Evolutionary conservation across 345 rosid species (phyloP), one percentile per base, ranked within the genome.

Genomic region (Rhodomyrtus tomentosa): DNA sequence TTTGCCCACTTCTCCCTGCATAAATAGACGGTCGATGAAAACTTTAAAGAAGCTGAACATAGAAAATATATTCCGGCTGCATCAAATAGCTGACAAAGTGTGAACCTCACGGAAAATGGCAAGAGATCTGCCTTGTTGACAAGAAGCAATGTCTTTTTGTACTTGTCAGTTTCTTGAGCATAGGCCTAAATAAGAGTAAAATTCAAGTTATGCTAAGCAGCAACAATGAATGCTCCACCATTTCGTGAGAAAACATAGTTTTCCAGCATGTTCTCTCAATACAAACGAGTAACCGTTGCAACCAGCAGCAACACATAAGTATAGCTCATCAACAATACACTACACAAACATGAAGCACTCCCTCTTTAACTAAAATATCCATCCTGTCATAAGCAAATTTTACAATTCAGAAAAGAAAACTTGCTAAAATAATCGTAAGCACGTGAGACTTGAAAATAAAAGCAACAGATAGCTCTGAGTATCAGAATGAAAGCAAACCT

Each of bases 91-190:
- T 24, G 27, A 24, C 10, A 52, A 48, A 80, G 50, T 15, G 76
- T 87, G 45, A 85, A 94, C 98, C 98, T 94, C 88, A 94, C 89
- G 83, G 93, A 88, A 84, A 89, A 89, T 59, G 98, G 98, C 50
- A 95, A 91, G 58, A 97, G 96, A 92, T 97, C 99, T 18, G 98
- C 98, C 88, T 97, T 97, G 90, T 97, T 97, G 55, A 95, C 95
- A 21, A 97, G 92, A 87, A 97, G 98, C 92, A 94, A 86, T 53
- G 99, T 95, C 88, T 89, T 91, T 88, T 91, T 95, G 84, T 93
- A 92, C 89, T 91, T 89, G 86, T 97, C 95, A 45, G 94, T 87
- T 89, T 97, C 99, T 86, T 53, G 89, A 76, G 94, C 98, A 90
- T 95, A 97, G 86, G 88, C 95, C 98, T 97, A 85, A 50, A 85